These are phyloP conservation scores for Colletotrichum sp. DNA, from an alignment of 2,329 filamentous ascomycete species.

Conservation along the genomic window DNA sequence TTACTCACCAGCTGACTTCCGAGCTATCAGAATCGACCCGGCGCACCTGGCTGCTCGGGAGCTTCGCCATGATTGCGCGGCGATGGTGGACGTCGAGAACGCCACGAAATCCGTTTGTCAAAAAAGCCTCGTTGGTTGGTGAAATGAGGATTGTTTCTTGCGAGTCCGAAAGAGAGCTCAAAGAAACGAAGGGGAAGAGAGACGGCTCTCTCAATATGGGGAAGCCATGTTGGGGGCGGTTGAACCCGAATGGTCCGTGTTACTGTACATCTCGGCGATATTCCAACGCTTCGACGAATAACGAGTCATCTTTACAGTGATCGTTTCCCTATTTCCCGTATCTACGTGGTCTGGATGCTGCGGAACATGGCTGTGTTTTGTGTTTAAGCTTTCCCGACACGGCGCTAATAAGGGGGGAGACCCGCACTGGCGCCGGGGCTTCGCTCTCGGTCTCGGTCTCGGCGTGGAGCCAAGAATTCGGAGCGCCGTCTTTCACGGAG, in stretches of 20 bases:
- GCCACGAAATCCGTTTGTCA: background rate
- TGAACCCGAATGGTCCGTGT: background rate
- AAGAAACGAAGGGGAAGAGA: background rate
- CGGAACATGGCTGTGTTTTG: background rate
- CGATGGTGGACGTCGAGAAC: background rate
- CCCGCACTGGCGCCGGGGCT: background rate
- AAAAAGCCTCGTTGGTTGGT: background rate
- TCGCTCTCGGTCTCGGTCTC: constrained; percentile 6
- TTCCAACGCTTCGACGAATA: background rate
- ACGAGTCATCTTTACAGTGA: background rate
- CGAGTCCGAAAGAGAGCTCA: constrained; percentile 2
- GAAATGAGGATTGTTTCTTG: background rate
- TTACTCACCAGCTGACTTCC: background rate
- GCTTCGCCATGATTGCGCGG: constrained; percentile 8
- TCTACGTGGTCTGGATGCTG: background rate
- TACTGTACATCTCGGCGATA: background rate
- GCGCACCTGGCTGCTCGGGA: constrained; percentile 7
- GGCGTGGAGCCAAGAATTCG: background rate
- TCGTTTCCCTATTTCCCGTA: background rate
- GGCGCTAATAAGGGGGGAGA: background rate
- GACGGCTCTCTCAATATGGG: background rate
- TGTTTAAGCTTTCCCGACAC: background rate
- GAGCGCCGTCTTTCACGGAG: background rate
- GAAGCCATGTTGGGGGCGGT: background rate
- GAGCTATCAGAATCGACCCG: constrained; percentile 6